Conservation (phyloP, 345 rosid species). For the Gossypium australe region DNA sequence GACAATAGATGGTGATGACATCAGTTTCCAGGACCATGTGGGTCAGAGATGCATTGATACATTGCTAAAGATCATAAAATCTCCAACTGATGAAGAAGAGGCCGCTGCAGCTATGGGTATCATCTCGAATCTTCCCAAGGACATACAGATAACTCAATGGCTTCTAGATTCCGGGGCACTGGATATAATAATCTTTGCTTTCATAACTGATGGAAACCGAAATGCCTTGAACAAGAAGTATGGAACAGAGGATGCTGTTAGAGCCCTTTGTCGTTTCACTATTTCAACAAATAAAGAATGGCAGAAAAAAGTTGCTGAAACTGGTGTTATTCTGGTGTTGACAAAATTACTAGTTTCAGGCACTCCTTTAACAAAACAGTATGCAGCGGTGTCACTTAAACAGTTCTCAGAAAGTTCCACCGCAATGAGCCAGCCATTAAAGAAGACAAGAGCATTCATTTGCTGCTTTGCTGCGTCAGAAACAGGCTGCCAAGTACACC, state of each 20-base stretch:
- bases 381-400: slow-evolving; percentile 27
- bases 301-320: slow-evolving; percentile 23
- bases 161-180: slow-evolving; percentile 24
- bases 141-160: slow-evolving; percentile 19
- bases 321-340: slow-evolving; percentile 12
- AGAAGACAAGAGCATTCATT: slow-evolving; percentile 3
- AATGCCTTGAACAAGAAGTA: slow-evolving; percentile 8
- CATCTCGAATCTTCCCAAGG: slow-evolving; percentile 22
- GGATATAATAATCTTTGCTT: slow-evolving; percentile 14
- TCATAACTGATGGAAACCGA: slow-evolving; percentile 9
- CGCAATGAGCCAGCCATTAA: slow-evolving; percentile 17
- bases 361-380: slow-evolving; percentile 21
- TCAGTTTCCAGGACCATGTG: slow-evolving; percentile 23
- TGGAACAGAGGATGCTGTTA: slow-evolving; percentile 19
- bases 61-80: slow-evolving; percentile 14
- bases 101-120: slow-evolving; percentile 20
- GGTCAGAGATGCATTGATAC: slow-evolving; percentile 20
- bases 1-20: slow-evolving; percentile 24
- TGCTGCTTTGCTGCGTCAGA: slow-evolving; percentile 18
- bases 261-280: slow-evolving; percentile 28
- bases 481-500: slow-evolving; percentile 24
- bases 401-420: slow-evolving; percentile 28
- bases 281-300: slow-evolving; percentile 20
- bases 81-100: slow-evolving; percentile 19
- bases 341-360: slow-evolving; percentile 22